phyloP scores from a whole-genome alignment of 345 rosid genomes.

The Cardiospermum halicacabum region DNA sequence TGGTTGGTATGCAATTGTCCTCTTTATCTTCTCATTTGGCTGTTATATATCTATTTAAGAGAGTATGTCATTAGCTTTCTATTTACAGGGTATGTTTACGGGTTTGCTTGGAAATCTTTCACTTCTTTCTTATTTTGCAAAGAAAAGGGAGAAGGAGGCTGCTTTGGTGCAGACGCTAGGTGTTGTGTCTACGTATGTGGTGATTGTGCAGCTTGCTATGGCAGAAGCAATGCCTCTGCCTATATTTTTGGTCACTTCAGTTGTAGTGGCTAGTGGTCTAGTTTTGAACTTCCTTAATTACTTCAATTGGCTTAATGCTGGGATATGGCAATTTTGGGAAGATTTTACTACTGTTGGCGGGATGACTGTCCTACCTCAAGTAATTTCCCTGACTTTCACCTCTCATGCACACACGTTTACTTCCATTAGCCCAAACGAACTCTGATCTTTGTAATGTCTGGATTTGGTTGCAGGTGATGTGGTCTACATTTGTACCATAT shows the following conservation, averaged over 20 bases:
- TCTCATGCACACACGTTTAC: not conserved
- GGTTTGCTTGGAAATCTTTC: conserved; percentile 88
- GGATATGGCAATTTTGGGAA: conserved; percentile 75
- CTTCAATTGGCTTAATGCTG: conserved; percentile 40
- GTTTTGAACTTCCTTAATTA: conserved; percentile 52
- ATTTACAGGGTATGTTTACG: conserved; percentile 81
- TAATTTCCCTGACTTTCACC: conserved; percentile 18
- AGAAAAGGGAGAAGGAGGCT: conserved; percentile 79
- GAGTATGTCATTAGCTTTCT: too few relatives aligned
- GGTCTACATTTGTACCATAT: conserved; percentile 88
- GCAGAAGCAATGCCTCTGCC: conserved; percentile 82
- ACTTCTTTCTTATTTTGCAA: conserved; percentile 73
- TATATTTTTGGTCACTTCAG: conserved; percentile 45
- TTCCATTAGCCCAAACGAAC: not conserved
- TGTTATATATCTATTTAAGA: not conserved
- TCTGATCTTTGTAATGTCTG: conserved; percentile 2
- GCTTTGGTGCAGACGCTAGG: conserved; percentile 79
- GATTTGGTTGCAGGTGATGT: conserved; percentile 56
- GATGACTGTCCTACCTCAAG: conserved; percentile 79
- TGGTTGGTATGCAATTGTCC: conserved; percentile 57
- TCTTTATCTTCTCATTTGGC: not conserved
- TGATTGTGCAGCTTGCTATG: conserved; percentile 71
- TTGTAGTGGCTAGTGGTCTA: conserved; percentile 56
- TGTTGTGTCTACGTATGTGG: conserved; percentile 49
- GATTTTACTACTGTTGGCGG: conserved; percentile 81